These are phyloP conservation scores for Capsicum chinense DNA, from an alignment of 257 asterid genomes.

Conservation along the genomic window DNA sequence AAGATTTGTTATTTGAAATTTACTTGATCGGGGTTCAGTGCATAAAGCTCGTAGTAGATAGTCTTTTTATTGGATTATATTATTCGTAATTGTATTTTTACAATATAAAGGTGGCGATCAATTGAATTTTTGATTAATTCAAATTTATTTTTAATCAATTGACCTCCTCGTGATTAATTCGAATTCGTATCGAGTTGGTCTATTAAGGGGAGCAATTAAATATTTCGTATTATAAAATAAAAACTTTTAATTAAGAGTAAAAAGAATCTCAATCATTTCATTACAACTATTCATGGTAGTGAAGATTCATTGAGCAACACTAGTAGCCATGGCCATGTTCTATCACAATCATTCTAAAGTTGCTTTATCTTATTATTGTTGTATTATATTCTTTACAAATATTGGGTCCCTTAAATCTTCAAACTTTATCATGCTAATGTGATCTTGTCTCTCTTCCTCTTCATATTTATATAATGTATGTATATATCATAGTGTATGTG, in stretches of 20 bases:
- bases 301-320: conserved; percentile 35
- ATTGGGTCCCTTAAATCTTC: conserved; percentile 46
- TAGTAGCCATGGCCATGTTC: conserved; percentile 30
- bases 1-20: too few relatives aligned
- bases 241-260: not conserved
- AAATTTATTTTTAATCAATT: too few relatives aligned
- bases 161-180: not conserved
- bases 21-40: too few relatives aligned
- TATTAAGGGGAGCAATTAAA: too few relatives aligned
- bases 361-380: conserved; percentile 28
- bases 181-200: not conserved
- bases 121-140: too few relatives aligned
- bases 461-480: conserved; percentile 1
- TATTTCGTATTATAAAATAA: too few relatives aligned
- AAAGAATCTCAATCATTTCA: not conserved
- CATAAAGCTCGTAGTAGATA: too few relatives aligned
- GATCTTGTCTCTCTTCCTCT: conserved; percentile 49
- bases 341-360: conserved; percentile 37
- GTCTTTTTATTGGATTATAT: too few relatives aligned
- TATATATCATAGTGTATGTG: not conserved
- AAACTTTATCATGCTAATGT: conserved; percentile 49
- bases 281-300: too few relatives aligned
- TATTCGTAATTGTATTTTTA: too few relatives aligned
- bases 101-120: too few relatives aligned
- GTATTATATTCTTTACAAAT: conserved; percentile 21